Evolutionary conservation across 257 asterid species (phyloP).

Genomic region (Ajuga chamaepitys): DNA sequence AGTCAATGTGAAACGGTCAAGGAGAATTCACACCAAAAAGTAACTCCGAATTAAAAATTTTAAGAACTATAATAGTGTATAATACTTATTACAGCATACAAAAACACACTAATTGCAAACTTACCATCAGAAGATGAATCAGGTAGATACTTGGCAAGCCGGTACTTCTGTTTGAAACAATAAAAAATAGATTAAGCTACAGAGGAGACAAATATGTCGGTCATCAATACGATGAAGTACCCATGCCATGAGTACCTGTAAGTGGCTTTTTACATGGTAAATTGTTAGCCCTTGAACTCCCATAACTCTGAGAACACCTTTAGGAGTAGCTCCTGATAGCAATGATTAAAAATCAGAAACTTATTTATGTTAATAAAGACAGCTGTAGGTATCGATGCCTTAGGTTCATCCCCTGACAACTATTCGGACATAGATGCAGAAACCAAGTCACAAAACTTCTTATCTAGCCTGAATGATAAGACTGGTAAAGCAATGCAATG

Average conservation of each 20-base stretch:
- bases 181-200: slow-evolving; percentile 15
- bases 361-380: slow-evolving; percentile 4
- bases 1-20: slow-evolving; percentile 7
- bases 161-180: slow-evolving; percentile 64
- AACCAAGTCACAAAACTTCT: slow-evolving; percentile 1
- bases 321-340: slow-evolving; percentile 93
- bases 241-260: slow-evolving; percentile 53
- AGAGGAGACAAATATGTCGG: slow-evolving; percentile 8
- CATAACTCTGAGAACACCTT: slow-evolving; percentile 97
- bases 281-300: slow-evolving; percentile 96
- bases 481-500: not conserved
- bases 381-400: not conserved
- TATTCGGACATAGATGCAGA: not conserved
- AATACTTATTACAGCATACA: too few relatives aligned
- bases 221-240: slow-evolving; percentile 6
- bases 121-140: slow-evolving; percentile 84
- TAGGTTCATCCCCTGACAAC: not conserved
- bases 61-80: not conserved
- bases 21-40: not conserved
- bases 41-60: not conserved
- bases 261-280: slow-evolving; percentile 97
- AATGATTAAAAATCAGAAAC: slow-evolving; percentile 10
- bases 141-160: slow-evolving; percentile 98
- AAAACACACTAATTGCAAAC: not conserved
- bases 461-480: too few relatives aligned